Conservation (phyloP, 2,329 filamentous ascomycete species). For the Fusarium sp. region DNA sequence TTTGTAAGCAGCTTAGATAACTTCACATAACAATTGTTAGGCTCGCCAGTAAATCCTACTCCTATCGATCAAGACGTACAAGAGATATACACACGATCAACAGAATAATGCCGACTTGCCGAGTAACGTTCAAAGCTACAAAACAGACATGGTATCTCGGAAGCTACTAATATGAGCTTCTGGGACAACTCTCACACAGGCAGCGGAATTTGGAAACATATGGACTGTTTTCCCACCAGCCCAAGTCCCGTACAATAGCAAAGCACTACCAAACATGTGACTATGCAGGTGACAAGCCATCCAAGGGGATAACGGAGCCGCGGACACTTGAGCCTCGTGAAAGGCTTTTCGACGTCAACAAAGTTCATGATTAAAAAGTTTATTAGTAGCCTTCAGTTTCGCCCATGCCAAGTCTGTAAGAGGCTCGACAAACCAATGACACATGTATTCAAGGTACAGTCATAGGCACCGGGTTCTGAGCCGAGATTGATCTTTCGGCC, state of each 20-base stretch:
- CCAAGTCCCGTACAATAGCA: background rate
- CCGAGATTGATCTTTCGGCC: conserved; percentile 4
- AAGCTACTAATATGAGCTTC: background rate
- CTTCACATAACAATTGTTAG: background rate
- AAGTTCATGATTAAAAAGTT: conserved; percentile 7
- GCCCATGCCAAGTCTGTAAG: background rate
- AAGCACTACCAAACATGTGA: conserved; percentile 19
- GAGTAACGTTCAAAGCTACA: background rate
- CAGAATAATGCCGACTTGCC: background rate
- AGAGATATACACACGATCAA: background rate
- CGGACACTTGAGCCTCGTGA: conserved; percentile 12
- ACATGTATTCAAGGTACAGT: conserved; percentile 25
- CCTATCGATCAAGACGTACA: background rate
- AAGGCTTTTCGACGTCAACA: conserved; percentile 7
- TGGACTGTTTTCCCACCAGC: conserved; percentile 4
- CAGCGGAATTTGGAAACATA: background rate
- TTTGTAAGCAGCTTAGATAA: background rate
- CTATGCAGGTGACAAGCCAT: conserved; percentile 8
- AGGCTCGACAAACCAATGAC: conserved; percentile 19
- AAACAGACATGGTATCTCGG: background rate
- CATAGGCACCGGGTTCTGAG: conserved; percentile 1
- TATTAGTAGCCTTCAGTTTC: background rate
- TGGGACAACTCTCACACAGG: conserved; percentile 2
- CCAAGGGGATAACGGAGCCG: background rate
- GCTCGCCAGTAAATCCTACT: background rate